phyloP scores from a whole-genome alignment of 106 monocot species.

The Allium sativum region DNA sequence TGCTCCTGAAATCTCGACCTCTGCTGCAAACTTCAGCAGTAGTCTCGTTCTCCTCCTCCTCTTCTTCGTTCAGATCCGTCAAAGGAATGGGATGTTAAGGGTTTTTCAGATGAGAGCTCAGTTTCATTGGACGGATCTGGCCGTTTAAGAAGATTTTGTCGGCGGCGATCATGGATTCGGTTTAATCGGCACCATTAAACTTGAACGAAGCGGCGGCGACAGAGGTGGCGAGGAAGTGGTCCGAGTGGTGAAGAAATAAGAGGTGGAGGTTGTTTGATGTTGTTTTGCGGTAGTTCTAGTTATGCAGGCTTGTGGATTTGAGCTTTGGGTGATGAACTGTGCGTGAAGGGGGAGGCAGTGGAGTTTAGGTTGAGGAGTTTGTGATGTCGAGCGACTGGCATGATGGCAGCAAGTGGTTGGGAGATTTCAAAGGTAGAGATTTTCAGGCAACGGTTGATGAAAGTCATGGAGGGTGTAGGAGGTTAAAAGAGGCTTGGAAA shows the following conservation, averaged over 20 bases:
- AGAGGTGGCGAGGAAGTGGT: slow-evolving; percentile 41
- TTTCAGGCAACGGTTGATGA: too few relatives aligned
- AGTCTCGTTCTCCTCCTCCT: slow-evolving; percentile 12
- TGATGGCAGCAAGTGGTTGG: too few relatives aligned
- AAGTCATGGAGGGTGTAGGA: too few relatives aligned
- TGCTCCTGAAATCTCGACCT: slow-evolving; percentile 61
- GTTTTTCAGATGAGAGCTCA: slow-evolving; percentile 43
- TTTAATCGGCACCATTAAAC: slow-evolving; percentile 28
- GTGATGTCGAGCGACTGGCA: too few relatives aligned
- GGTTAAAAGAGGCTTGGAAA: too few relatives aligned
- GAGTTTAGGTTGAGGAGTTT: too few relatives aligned
- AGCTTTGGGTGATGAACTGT: too few relatives aligned
- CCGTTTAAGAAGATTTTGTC: slow-evolving; percentile 82
- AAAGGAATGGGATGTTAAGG: slow-evolving; percentile 41
- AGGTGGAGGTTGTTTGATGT: too few relatives aligned
- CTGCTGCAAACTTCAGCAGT: not conserved
- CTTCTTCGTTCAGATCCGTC: slow-evolving; percentile 37
- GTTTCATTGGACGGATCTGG: slow-evolving; percentile 72
- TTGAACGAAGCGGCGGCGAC: slow-evolving; percentile 20
- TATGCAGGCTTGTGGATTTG: too few relatives aligned
- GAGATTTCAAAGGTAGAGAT: too few relatives aligned
- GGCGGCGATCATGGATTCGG: slow-evolving; percentile 61
- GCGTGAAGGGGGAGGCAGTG: too few relatives aligned
- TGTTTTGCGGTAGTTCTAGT: too few relatives aligned
- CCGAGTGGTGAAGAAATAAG: slow-evolving; percentile 50